Base-by-base conservation (phyloP, 805 yeast genomes). In the Teunomyces cretensis region DNA sequence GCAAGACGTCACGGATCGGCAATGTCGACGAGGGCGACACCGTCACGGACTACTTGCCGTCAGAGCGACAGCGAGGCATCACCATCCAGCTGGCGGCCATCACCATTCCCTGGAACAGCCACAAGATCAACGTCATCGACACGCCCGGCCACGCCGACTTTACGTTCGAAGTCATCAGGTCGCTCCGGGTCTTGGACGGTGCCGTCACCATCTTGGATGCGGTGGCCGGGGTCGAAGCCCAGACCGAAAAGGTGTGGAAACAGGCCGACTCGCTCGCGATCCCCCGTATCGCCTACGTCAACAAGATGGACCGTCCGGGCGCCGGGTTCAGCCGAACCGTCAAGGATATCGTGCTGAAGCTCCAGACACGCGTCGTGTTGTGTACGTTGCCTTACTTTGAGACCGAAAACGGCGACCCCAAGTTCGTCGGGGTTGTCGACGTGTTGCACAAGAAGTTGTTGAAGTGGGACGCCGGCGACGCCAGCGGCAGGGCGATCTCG, bases 71-170 rank as follows among this genome's bases (percentile, higher is more conserved):
- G 46, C 74, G 99, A 50, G 99, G 99, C 2, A 94, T 94, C 52
- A 92, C 99, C 0, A 94, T 94, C 56, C 97, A 91, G 61, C 86
- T 92, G 62, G 99, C 99, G 0, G 97, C 98, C 0, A 90, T 92
- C 30, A 81, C 97, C 0, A 78, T 94, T 41, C 85, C 88, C 24
- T 94, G 98, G 98, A 80, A 80, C 48, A 70, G 72, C 39, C 79
- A 81, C 57, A 81, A 80, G 52, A 82, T 94, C 56, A 94, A 94
- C 62, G 73, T 94, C 45, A 90, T 94, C 17, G 99, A 94, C 62
- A 94, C 99, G 0, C 99, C 99, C 0, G 99, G 99, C 0, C 99
- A 94, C 65, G 97, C 96, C 0, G 99, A 94, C 66, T 94, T 94
- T 63, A 87, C 95, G 0, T 94, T 91, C 62, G 99, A 94, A 65